These are phyloP conservation scores for Puccinellia tenuiflora DNA, from an alignment of 176 grass and related monocot species.

Conservation along the genomic window DNA sequence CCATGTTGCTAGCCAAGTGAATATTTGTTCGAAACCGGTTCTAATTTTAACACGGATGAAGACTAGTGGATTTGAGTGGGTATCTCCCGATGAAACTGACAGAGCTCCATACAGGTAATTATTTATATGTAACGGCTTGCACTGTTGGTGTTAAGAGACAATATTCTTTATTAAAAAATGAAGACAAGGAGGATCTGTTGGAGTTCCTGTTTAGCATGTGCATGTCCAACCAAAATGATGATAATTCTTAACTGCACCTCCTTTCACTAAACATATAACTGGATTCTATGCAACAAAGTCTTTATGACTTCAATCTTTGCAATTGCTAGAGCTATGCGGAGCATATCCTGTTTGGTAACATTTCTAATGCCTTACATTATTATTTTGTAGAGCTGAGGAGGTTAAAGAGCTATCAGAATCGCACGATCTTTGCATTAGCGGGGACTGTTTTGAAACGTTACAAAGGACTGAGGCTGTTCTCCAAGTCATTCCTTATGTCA, in stretches of 20 bases:
- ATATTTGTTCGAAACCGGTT: conserved; percentile 74
- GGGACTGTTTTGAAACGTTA: conserved; percentile 98
- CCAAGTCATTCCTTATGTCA: conserved; percentile 90
- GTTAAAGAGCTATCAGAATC: conserved; percentile 65
- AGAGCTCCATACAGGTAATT: conserved; percentile 71
- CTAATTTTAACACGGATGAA: conserved; percentile 68
- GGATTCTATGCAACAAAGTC: neutral
- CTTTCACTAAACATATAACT: neutral
- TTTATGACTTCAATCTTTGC: neutral
- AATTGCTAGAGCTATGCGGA: neutral
- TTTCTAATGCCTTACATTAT: conserved; percentile 11
- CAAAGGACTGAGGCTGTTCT: conserved; percentile 76
- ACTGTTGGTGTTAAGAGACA: neutral
- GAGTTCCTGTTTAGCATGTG: neutral
- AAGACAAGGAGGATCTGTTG: neutral
- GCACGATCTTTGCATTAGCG: conserved; percentile 89
- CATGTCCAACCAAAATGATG: neutral
- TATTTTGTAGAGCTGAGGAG: conserved; percentile 61
- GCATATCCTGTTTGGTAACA: neutral
- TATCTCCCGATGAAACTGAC: conserved; percentile 94
- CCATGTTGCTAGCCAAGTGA: conserved; percentile 93
- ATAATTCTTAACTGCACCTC: neutral
- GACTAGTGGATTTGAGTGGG: conserved; percentile 66
- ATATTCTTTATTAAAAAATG: neutral
- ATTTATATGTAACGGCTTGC: neutral